Percentiles rank a stretch among this genome's conserved stretches.
These are phyloP conservation scores for Anthracocystis setariae DNA, from an alignment of 1,284 basidiomycete genomes.

Conservation along the genomic window DNA sequence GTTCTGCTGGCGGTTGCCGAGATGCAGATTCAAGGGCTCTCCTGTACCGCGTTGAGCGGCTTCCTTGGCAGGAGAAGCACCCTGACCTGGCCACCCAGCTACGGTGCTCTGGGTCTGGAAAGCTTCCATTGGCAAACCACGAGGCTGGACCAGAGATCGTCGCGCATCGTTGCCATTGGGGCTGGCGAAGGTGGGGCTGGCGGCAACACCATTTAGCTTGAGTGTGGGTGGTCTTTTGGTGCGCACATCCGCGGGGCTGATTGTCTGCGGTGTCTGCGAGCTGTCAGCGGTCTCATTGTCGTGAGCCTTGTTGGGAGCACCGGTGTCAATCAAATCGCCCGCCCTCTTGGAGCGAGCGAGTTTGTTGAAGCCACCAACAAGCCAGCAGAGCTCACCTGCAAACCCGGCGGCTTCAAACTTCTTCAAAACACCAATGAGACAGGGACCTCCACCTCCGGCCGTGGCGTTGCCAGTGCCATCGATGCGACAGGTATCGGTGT, in stretches of 20 bases:
- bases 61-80: constrained; percentile 21
- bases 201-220: constrained; percentile 26
- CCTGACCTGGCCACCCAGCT: constrained; percentile 39
- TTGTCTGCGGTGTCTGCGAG: background rate
- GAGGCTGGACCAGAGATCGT: constrained; percentile 55
- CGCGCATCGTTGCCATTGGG: constrained; percentile 7
- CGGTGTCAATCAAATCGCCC: constrained; percentile 32
- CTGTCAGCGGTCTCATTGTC: constrained; percentile 1
- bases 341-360: constrained; percentile 35
- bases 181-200: constrained; percentile 12
- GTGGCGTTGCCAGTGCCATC: constrained; percentile 58
- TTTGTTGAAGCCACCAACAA: constrained; percentile 63
- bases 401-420: constrained; percentile 65
- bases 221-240: constrained; percentile 24
- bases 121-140: constrained; percentile 59
- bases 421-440: constrained; percentile 62
- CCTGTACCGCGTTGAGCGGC: constrained; percentile 4
- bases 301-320: constrained; percentile 6
- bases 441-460: constrained; percentile 62
- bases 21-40: constrained; percentile 17
- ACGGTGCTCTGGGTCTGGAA: constrained; percentile 56
- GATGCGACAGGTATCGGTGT: constrained; percentile 54
- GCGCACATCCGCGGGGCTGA: background rate
- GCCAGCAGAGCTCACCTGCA: constrained; percentile 62
- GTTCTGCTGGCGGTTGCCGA: constrained; percentile 21